These are phyloP conservation scores for Choricystis sp. DNA, from an alignment of 139 green algal species.

Conservation along the genomic window DNA sequence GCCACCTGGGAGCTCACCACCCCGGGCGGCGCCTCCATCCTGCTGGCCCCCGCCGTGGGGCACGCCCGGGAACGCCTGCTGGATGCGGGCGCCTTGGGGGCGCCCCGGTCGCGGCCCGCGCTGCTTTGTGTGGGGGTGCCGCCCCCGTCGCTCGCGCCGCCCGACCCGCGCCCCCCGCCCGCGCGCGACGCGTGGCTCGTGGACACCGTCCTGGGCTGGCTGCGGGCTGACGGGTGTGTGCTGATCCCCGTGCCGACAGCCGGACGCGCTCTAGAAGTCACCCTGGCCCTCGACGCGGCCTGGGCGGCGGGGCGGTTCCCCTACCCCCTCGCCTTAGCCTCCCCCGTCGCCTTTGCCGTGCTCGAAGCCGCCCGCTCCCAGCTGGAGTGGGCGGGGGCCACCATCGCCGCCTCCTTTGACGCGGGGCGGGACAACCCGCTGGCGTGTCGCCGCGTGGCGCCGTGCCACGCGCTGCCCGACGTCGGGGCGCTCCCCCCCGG, in stretches of 20 bases:
- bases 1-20: constrained; percentile 62
- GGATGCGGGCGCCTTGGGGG: constrained; percentile 32
- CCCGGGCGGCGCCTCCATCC: constrained; percentile 48
- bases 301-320: background rate
- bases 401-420: background rate
- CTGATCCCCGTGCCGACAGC: constrained; percentile 48
- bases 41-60: constrained; percentile 85
- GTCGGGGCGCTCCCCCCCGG: no score
- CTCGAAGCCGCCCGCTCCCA: background rate
- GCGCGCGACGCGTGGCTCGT: constrained; percentile 30
- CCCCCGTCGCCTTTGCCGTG: background rate
- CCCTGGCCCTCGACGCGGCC: background rate
- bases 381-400: background rate
- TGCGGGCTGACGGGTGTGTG: constrained; percentile 53
- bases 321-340: background rate
- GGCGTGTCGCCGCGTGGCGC: background rate
- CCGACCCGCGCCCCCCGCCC: background rate
- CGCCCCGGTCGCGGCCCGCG: constrained; percentile 12
- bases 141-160: background rate
- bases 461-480: background rate
- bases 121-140: no score
- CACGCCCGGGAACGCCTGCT: constrained; percentile 49
- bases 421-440: background rate
- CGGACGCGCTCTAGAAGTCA: background rate
- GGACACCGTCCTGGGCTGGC: constrained; percentile 18